Conservation (phyloP, 2,329 filamentous ascomycete species). For the Fusarium chaquense region DNA sequence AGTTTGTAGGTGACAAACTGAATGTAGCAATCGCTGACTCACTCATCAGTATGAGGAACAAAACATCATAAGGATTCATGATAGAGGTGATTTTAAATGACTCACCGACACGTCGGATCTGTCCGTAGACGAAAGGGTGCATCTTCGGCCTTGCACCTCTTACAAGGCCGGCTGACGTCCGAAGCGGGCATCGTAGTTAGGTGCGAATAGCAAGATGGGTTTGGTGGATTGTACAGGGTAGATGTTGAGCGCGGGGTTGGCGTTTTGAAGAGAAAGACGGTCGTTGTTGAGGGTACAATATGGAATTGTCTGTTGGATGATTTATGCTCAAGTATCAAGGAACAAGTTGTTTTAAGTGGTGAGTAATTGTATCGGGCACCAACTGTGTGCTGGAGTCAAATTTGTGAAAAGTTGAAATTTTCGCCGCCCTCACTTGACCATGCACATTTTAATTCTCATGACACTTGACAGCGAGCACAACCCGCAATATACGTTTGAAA, state of each 20-base stretch:
- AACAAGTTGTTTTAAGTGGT: neutral
- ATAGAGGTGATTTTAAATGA: neutral
- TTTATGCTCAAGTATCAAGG: neutral
- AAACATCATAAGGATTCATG: neutral
- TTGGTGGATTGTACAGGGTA: constrained; percentile 41
- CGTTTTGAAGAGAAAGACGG: neutral
- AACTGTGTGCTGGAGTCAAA: constrained; percentile 18
- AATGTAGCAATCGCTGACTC: constrained; percentile 73
- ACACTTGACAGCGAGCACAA: neutral
- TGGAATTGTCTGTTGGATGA: neutral
- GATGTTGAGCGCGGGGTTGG: neutral
- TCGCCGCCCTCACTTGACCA: constrained; percentile 29
- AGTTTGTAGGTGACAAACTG: constrained; percentile 83
- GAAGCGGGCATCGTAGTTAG: constrained; percentile 36
- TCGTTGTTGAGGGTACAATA: neutral
- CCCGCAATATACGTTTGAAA: too few species aligned
- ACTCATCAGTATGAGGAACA: constrained; percentile 16
- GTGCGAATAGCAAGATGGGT: neutral
- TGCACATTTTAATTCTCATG: neutral
- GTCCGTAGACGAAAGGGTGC: constrained; percentile 50
- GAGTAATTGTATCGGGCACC: constrained; percentile 16
- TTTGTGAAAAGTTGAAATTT: constrained; percentile 41
- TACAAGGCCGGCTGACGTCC: constrained; percentile 47
- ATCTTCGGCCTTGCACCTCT: constrained; percentile 50
- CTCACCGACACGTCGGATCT: constrained; percentile 52